These are phyloP conservation scores for Lagenaria siceraria DNA, from an alignment of 306 rosid genomes.

Conservation along the genomic window DNA sequence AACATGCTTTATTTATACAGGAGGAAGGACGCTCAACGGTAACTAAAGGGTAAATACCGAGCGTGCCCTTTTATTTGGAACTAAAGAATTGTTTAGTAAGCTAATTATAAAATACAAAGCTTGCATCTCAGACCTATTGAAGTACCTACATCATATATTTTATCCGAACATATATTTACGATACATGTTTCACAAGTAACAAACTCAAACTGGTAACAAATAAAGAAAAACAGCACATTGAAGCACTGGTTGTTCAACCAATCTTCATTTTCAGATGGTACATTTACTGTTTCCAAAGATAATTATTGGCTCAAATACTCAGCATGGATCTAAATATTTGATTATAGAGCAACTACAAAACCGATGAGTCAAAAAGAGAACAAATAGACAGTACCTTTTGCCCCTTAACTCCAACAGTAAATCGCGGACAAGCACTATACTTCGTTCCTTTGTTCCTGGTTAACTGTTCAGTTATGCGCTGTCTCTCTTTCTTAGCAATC, in stretches of 20 bases:
- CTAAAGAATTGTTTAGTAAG: too few relatives aligned
- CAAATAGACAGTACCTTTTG: constrained; percentile 35
- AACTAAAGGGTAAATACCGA: too few relatives aligned
- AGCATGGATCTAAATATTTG: neutral
- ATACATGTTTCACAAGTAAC: neutral
- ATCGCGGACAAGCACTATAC: constrained; percentile 51
- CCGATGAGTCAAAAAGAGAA: neutral
- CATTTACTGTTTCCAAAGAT: neutral
- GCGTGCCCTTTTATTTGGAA: too few relatives aligned
- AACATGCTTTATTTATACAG: too few relatives aligned
- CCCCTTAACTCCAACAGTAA: constrained; percentile 61
- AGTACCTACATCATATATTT: too few relatives aligned
- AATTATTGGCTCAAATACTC: neutral
- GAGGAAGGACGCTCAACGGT: too few relatives aligned
- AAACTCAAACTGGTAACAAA: neutral
- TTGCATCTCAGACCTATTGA: too few relatives aligned
- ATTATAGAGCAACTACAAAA: neutral
- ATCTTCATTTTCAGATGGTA: neutral
- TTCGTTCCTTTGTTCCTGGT: constrained; percentile 38
- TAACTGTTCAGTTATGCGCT: constrained; percentile 32
- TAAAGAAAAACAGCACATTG: neutral
- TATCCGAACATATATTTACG: neutral
- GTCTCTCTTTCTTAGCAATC: constrained; percentile 45
- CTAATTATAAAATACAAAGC: too few relatives aligned
- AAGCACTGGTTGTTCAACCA: neutral